Percentiles rank a stretch among this genome's conserved stretches.
These are phyloP conservation scores for Suillus americanus DNA, from an alignment of 768 basidiomycete species.

Conservation along the genomic window DNA sequence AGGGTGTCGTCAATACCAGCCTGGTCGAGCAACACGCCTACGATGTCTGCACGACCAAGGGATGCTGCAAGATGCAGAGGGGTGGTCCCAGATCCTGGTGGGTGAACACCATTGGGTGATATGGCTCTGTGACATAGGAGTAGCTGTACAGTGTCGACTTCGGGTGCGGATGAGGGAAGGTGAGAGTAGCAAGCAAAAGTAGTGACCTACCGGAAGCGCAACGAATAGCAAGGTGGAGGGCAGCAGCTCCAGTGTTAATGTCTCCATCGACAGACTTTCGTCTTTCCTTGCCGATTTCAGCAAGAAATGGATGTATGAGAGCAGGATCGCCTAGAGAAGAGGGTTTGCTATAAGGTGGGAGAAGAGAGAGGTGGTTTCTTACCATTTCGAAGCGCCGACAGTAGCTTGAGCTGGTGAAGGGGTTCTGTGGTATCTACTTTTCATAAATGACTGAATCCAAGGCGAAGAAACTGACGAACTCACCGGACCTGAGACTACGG, in stretches of 20 bases:
- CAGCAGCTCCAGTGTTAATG: constrained; percentile 68
- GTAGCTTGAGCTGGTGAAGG: constrained; percentile 62
- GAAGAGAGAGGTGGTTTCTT: constrained; percentile 16
- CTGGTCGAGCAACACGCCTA: constrained; percentile 76
- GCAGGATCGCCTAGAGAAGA: constrained; percentile 63
- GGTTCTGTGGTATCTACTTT: constrained; percentile 36
- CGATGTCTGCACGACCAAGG: constrained; percentile 69
- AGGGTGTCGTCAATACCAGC: constrained; percentile 78
- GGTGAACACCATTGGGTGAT: constrained; percentile 76
- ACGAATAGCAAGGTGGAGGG: constrained; percentile 79
- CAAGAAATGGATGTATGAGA: constrained; percentile 77
- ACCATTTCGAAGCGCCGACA: constrained; percentile 65
- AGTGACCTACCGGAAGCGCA: constrained; percentile 67
- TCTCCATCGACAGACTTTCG: constrained; percentile 48
- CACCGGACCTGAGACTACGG: constrained; percentile 14
- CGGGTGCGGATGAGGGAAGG: constrained; percentile 7
- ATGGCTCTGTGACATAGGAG: constrained; percentile 73
- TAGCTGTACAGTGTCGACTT: constrained; percentile 66
- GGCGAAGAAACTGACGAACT: background rate
- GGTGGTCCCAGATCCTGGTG: constrained; percentile 67
- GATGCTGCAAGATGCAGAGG: constrained; percentile 75
- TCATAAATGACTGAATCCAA: constrained; percentile 8
- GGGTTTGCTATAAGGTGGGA: background rate
- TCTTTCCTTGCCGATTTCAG: constrained; percentile 69
- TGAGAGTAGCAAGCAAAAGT: background rate